phyloP scores from a whole-genome alignment of 768 basidiomycete genomes.

The Bullera alba region DNA sequence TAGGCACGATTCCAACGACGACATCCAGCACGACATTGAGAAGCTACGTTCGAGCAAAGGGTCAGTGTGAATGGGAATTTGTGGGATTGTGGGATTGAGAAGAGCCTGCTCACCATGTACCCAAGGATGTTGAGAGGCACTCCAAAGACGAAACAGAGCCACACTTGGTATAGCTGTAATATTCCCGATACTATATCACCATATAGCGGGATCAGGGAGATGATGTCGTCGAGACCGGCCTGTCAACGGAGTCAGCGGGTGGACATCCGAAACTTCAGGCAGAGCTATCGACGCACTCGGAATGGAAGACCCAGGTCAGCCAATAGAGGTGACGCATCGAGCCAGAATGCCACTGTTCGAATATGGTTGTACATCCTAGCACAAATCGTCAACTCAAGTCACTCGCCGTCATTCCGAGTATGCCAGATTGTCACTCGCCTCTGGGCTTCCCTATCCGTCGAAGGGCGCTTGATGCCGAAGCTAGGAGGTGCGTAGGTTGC shows the following conservation, averaged over 20 bases:
- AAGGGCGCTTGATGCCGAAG: constrained; percentile 29
- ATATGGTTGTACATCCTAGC: constrained; percentile 44
- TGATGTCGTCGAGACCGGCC: constrained; percentile 45
- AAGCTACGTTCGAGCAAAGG: constrained; percentile 11
- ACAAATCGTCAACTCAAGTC: too few relatives aligned
- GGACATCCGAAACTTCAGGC: background rate
- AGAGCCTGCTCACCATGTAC: constrained; percentile 33
- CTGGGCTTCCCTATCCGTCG: constrained; percentile 42
- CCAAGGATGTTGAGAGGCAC: constrained; percentile 25
- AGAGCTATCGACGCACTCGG: constrained; percentile 27
- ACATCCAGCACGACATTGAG: constrained; percentile 40
- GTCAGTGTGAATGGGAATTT: background rate
- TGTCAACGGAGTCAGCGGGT: constrained; percentile 2
- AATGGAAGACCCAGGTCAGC: constrained; percentile 44
- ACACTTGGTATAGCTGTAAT: constrained; percentile 44
- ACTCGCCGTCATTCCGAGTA: background rate
- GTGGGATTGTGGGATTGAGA: background rate
- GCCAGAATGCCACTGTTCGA: constrained; percentile 43
- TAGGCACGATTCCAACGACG: constrained; percentile 40
- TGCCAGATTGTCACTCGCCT: constrained; percentile 20
- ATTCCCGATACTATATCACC: constrained; percentile 43
- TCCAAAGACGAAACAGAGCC: constrained; percentile 41
- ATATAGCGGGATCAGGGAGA: constrained; percentile 43
- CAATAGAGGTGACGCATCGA: constrained; percentile 43
- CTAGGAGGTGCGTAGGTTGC: constrained; percentile 35